Percentiles rank a stretch among this genome's conserved stretches.
Evolutionary conservation across 345 rosid genomes (phyloP).

Genomic region (Salix caprea): DNA sequence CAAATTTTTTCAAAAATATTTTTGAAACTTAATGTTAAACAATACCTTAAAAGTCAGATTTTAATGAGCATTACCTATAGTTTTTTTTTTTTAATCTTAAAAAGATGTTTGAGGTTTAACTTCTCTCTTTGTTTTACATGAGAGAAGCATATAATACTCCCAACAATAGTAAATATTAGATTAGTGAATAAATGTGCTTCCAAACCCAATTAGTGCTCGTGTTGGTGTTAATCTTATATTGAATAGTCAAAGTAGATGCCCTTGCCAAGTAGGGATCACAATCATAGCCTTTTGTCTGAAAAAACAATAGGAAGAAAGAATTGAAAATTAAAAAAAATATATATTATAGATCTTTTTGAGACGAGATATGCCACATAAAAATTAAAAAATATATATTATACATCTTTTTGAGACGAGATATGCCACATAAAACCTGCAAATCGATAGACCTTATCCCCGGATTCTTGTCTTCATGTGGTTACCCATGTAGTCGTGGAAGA

Average conservation of each 20-base stretch:
- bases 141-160: background rate
- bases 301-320: too few relatives aligned
- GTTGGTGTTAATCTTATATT: slow-evolving; percentile 7
- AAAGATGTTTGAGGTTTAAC: background rate
- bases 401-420: too few relatives aligned
- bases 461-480: background rate
- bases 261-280: background rate
- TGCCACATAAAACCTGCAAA: background rate
- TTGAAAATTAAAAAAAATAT: background rate
- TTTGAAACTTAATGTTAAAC: too few relatives aligned
- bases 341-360: too few relatives aligned
- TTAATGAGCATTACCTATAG: too few relatives aligned
- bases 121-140: background rate
- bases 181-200: background rate
- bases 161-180: background rate
- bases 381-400: background rate
- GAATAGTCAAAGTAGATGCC: background rate
- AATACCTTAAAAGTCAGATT: too few relatives aligned
- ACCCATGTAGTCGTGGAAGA: background rate
- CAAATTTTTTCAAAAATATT: too few relatives aligned
- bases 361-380: too few relatives aligned
- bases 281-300: background rate
- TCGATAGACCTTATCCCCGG: background rate
- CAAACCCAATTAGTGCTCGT: background rate
- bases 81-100: too few relatives aligned